Evolutionary conservation across 106 monocot genomes (phyloP).

Genomic region (Allium sativum): DNA sequence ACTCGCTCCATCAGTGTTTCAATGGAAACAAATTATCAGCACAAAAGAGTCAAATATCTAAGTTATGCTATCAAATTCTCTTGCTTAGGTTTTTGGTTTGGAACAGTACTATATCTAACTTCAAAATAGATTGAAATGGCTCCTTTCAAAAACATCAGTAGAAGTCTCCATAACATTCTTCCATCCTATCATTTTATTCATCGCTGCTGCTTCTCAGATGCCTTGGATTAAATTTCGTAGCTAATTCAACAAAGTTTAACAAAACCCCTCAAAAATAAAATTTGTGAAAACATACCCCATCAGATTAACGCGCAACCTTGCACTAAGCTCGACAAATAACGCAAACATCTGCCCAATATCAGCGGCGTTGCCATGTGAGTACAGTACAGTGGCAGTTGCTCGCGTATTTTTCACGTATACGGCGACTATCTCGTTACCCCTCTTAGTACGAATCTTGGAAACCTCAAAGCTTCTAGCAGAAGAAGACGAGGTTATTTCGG

Average conservation of each 20-base stretch:
- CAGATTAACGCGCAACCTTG: slow-evolving; percentile 19
- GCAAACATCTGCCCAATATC: slow-evolving; percentile 26
- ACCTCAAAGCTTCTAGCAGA: neutral
- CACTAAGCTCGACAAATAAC: slow-evolving; percentile 23
- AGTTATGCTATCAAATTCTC: no score
- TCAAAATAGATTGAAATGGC: no score
- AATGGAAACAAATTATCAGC: no score
- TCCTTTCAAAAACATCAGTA: no score
- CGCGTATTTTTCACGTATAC: slow-evolving; percentile 10
- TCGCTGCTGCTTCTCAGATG: no score
- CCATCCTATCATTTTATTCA: no score
- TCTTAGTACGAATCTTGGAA: slow-evolving; percentile 10
- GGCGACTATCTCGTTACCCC: slow-evolving; percentile 20
- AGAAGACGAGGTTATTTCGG: slow-evolving; percentile 9
- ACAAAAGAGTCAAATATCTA: no score
- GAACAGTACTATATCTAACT: no score
- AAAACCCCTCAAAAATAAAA: neutral
- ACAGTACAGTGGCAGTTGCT: slow-evolving; percentile 12
- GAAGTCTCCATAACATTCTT: no score
- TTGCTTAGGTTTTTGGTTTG: no score
- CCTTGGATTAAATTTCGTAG: no score
- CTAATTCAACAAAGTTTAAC: neutral
- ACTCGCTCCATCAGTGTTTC: no score
- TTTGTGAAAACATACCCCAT: slow-evolving; percentile 12
- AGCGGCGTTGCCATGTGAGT: slow-evolving; percentile 27